A percentile compares a stretch with the other conserved stretches of the same genome.
Evolutionary conservation across 108 stramenopile genomes (phyloP).

Genomic region (Halocafeteria seosinensis): DNA sequence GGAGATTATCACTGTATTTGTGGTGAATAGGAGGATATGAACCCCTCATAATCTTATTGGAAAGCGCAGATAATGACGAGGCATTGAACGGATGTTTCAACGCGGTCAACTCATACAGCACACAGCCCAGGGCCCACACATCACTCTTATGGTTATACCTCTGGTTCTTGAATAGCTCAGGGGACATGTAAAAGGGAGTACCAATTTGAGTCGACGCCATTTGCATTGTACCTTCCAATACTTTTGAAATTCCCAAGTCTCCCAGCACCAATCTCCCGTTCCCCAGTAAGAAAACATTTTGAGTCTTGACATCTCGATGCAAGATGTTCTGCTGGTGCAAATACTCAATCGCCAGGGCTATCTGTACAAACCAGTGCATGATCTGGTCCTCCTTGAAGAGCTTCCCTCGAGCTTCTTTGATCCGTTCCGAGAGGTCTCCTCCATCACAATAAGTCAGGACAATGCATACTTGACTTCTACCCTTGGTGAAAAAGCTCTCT

Average conservation of each 20-base stretch:
- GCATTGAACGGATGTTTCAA: conserved; percentile 38
- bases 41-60: conserved; percentile 23
- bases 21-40: conserved; percentile 17
- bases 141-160: conserved; percentile 37
- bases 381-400: conserved; percentile 24
- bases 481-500: conserved; percentile 15
- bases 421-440: conserved; percentile 23
- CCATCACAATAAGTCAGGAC: conserved; percentile 41
- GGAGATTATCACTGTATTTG: conserved; percentile 7
- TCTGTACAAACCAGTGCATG: conserved; percentile 37
- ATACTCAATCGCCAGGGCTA: conserved; percentile 27
- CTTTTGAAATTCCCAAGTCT: conserved; percentile 45
- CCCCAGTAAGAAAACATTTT: conserved; percentile 36
- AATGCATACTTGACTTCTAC: conserved; percentile 22
- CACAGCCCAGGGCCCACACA: conserved; percentile 40
- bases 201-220: conserved; percentile 47
- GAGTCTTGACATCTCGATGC: conserved; percentile 37
- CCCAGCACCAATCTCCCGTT: conserved; percentile 43
- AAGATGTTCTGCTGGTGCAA: conserved; percentile 29
- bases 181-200: conserved; percentile 43
- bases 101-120: conserved; percentile 38
- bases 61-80: conserved; percentile 21
- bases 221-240: conserved; percentile 41
- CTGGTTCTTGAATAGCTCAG: conserved; percentile 36
- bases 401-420: conserved; percentile 9